These are phyloP conservation scores for Gnomoniopsis sp. DNA, from an alignment of 2,329 filamentous ascomycete genomes.

Conservation along the genomic window DNA sequence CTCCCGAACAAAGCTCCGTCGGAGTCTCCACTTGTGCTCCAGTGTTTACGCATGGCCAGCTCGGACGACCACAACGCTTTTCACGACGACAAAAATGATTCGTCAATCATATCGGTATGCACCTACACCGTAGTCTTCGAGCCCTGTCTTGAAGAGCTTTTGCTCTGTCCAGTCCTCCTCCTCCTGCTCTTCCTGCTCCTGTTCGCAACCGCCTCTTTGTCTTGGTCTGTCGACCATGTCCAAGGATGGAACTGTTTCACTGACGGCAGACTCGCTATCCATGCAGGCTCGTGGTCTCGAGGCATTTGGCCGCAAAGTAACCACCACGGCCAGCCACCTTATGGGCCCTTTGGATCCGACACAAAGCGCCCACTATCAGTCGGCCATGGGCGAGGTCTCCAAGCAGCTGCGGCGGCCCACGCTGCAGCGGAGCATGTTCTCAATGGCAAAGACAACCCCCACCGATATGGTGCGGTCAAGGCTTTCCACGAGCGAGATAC, in stretches of 20 bases:
- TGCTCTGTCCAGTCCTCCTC: background rate
- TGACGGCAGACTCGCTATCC: conserved; percentile 11
- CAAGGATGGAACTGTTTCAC: conserved; percentile 12
- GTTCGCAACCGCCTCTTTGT: conserved; percentile 11
- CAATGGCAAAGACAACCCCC: conserved; percentile 86
- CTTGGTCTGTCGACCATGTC: conserved; percentile 15
- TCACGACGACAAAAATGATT: conserved; percentile 46
- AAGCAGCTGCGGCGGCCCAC: conserved; percentile 81
- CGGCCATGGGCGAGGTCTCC: conserved; percentile 83
- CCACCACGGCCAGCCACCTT: conserved; percentile 85
- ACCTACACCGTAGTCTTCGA: background rate
- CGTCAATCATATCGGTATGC: conserved; percentile 40
- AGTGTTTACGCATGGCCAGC: conserved; percentile 25
- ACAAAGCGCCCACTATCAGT: conserved; percentile 69
- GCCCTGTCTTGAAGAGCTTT: conserved; percentile 2
- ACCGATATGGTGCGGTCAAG: conserved; percentile 89
- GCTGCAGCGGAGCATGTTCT: conserved; percentile 86
- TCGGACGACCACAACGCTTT: conserved; percentile 42
- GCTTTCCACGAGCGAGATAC: conserved; percentile 87
- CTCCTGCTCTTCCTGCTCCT: background rate
- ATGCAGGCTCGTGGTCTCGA: conserved; percentile 79
- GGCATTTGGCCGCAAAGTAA: conserved; percentile 91
- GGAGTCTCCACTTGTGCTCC: conserved; percentile 17
- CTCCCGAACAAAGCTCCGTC: conserved; percentile 13
- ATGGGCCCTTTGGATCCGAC: conserved; percentile 66